Evolutionary conservation across 805 yeast species (phyloP).

Genomic region (Starmera quercuum): DNA sequence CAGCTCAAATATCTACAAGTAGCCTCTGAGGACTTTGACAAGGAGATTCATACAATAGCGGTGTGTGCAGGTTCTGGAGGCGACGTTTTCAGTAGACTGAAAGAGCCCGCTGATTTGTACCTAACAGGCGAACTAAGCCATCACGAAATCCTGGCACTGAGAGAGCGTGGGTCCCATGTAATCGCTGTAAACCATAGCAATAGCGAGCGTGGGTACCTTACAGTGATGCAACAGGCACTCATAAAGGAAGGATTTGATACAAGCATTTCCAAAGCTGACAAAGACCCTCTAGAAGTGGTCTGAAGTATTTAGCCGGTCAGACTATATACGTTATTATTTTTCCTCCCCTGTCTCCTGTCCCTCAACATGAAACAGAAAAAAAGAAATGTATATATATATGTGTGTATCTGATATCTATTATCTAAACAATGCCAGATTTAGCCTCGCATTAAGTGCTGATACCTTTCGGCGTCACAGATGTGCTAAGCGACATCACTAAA

Average conservation of each 20-base stretch:
- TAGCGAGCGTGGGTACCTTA: constrained; percentile 82
- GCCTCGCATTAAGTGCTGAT: too few species aligned
- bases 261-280: constrained; percentile 12
- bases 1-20: constrained; percentile 55
- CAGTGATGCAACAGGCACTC: constrained; percentile 37
- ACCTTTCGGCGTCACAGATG: too few species aligned
- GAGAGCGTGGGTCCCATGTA: constrained; percentile 65
- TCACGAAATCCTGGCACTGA: constrained; percentile 73
- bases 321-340: too few species aligned
- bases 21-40: constrained; percentile 29
- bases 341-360: too few species aligned
- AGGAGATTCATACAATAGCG: constrained; percentile 51
- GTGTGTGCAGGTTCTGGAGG: constrained; percentile 96
- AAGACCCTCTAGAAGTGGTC: constrained; percentile 12
- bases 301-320: neutral
- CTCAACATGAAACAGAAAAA: neutral
- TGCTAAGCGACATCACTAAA: too few species aligned
- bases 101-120: constrained; percentile 57
- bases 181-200: constrained; percentile 85
- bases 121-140: constrained; percentile 93
- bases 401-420: too few species aligned
- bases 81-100: constrained; percentile 54
- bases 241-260: constrained; percentile 5
- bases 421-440: too few species aligned
- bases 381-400: neutral